Evolutionary conservation across 2,329 filamentous ascomycete genomes (phyloP), one percentile per base, ranked within the genome.

Genomic region (Microdochium nivale): DNA sequence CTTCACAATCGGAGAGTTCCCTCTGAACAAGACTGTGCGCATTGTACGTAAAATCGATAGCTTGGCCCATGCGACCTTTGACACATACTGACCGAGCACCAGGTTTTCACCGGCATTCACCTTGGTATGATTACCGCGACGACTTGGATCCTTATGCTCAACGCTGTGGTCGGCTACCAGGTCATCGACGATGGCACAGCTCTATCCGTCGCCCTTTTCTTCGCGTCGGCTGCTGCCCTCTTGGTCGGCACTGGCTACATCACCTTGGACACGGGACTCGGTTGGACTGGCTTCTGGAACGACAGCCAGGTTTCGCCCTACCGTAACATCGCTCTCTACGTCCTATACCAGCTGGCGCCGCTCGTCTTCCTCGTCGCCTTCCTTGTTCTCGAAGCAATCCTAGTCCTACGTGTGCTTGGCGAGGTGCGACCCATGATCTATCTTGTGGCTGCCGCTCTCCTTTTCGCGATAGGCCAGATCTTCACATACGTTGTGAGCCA

Each of bases 191-290:
- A 99, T 61, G 94, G 94, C 48, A 99, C 94, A 1, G 78, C 87
- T 1, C 69, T 95, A 24, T 97, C 92, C 0, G 63, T 97, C 14
- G 86, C 81, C 5, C 77, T 97, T 3, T 83, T 95, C 50, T 56
- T 85, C 49, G 72, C 73, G 43, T 96, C 92, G 14, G 85, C 87
- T 0, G 69, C 76, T 11, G 72, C 81, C 14, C 73, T 97, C 51
- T 88, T 97, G 62, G 75, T 97, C 55, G 94, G 94, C 52, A 95
- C 91, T 1, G 92, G 91, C 32, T 99, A 96, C 68, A 95, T 99
- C 63, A 88, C 90, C 13, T 84, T 99, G 55, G 94, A 99, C 66
- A 97, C 92, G 1, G 92, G 87, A 16, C 91, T 90, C 66, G 73
- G 76, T 58, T 97, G 88, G 84, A 96, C 92, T 1, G 80, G 80